Evolutionary conservation across 2,329 filamentous ascomycete species (phyloP), one percentile per base, ranked within the genome.

Genomic region (Trichoderma arundinaceum): DNA sequence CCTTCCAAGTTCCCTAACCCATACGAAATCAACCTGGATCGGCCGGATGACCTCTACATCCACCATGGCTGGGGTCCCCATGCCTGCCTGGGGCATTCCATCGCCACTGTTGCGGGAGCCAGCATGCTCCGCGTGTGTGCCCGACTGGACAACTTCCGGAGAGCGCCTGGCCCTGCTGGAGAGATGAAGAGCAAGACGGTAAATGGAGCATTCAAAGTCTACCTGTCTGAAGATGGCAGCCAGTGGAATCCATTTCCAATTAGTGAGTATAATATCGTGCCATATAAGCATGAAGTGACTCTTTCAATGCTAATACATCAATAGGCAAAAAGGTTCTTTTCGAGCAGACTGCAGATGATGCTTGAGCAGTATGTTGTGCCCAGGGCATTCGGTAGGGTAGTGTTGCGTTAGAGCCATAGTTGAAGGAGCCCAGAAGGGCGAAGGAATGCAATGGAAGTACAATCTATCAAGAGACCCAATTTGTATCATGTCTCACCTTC

Each of bases 51-150:
- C 8, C 75, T 75, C 1, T 87, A 87, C 71, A 81, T 86, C 67
- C 79, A 83, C 72, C 82, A 82, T 67, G 83, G 83, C 41, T 76
- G 79, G 33, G 85, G 85, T 0, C 78, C 82, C 15, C 83, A 86
- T 69, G 83, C 22, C 77, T 77, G 69, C 41, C 63, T 66, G 15
- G 66, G 66, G 13, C 56, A 51, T 9, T 17, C 39, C 12, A 66
- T 68, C 22, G 62, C 65, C n/a, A 67, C 62, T 22, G 51, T 65
- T 35, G 66, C 66, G 13, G 62, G 19, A 10, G 66, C 66, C 32
- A 57, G 61, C 56, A 57, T 59, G 49, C 57, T 67, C 17, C 66
- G 66, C 15, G 57, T 43, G 2, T 67, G 61, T 54, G 66, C 56
- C 22, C 62, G 61, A 28, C 52, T 65, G 43, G 39, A 13, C 6